Evolutionary conservation across 805 yeast species (phyloP).

Genomic region (Candida ascalaphidarum): DNA sequence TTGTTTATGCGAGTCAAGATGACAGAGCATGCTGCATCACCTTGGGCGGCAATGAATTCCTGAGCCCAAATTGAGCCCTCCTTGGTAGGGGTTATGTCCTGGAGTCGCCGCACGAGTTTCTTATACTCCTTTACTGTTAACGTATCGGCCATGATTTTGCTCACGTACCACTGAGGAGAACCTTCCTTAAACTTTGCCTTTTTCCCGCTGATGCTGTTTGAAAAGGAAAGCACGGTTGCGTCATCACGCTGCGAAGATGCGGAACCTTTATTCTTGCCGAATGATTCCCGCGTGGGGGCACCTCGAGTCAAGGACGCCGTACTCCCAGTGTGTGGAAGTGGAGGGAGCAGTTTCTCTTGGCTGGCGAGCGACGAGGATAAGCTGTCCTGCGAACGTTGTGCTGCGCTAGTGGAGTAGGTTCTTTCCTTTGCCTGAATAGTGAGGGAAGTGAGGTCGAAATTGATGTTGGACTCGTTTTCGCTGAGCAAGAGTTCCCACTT

Average conservation of each 20-base stretch:
- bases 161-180: slow-evolving; percentile 33
- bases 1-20: slow-evolving; percentile 28
- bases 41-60: slow-evolving; percentile 30
- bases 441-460: slow-evolving; percentile 24
- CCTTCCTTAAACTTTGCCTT: slow-evolving; percentile 25
- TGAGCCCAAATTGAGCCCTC: slow-evolving; percentile 19
- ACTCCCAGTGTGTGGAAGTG: too few species aligned
- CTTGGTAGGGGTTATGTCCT: slow-evolving; percentile 11
- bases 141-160: slow-evolving; percentile 25
- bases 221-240: slow-evolving; percentile 3
- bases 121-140: slow-evolving; percentile 23
- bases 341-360: too few species aligned
- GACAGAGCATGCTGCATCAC: slow-evolving; percentile 34
- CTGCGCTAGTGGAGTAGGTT: too few species aligned
- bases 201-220: slow-evolving; percentile 6
- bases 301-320: too few species aligned
- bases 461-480: slow-evolving; percentile 29
- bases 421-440: slow-evolving; percentile 4
- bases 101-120: slow-evolving; percentile 24
- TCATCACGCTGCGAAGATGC: not conserved
- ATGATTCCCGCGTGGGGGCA: too few species aligned
- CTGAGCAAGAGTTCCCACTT: slow-evolving; percentile 37
- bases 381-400: too few species aligned
- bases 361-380: too few species aligned
- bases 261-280: too few species aligned